Evolutionary conservation across 768 basidiomycete genomes (phyloP).

Genomic region (Leccinum longicurvipes): DNA sequence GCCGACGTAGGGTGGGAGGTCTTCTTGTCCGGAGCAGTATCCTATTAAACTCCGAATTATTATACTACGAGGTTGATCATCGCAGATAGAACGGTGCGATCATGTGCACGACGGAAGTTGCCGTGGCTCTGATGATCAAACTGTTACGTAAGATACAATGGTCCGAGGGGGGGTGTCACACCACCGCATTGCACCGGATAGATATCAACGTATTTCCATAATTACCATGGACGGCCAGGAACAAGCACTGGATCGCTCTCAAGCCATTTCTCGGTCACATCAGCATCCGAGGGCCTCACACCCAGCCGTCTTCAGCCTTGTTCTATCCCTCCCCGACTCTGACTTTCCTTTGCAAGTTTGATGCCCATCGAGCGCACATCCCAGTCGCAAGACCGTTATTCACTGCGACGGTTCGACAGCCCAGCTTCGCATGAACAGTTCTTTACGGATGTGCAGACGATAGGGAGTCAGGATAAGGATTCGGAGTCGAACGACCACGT

Average conservation of each 20-base stretch:
- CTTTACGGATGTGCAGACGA: slow-evolving; percentile 10
- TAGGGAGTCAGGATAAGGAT: slow-evolving; percentile 25
- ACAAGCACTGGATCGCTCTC: not conserved
- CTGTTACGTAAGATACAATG: no score
- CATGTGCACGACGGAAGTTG: no score
- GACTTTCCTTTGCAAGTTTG: not conserved
- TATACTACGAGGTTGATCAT: no score
- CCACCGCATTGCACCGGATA: no score
- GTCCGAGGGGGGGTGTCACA: not conserved
- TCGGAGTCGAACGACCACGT: slow-evolving; percentile 10
- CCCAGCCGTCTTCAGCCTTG: not conserved
- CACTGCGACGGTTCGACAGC: slow-evolving; percentile 12
- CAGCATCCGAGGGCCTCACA: not conserved
- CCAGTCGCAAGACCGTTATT: slow-evolving; percentile 9
- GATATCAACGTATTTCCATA: not conserved
- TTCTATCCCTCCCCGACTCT: not conserved
- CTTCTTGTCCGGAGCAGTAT: no score
- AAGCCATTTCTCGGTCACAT: no score
- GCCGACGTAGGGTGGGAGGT: not conserved
- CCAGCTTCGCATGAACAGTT: slow-evolving; percentile 1
- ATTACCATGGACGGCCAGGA: not conserved
- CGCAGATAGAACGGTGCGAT: no score
- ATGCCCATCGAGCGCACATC: slow-evolving; percentile 20
- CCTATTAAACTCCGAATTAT: no score
- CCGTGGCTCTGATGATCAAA: no score